Conservation (phyloP, 768 basidiomycete genomes). For the Serendipita indica region DNA sequence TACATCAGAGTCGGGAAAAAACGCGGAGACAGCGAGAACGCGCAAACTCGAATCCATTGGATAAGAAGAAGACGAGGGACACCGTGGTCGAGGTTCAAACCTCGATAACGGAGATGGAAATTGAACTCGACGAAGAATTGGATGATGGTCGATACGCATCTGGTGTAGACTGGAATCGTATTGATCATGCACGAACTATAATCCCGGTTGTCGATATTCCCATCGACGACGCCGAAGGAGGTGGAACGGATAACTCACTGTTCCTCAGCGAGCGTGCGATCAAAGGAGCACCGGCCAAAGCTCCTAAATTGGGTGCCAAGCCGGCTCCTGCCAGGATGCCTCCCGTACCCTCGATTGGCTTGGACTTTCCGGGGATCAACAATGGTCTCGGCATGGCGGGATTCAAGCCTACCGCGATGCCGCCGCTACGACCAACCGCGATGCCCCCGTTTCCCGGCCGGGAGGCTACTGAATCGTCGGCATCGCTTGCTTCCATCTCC, state of each 20-base stretch:
- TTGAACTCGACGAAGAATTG: background rate
- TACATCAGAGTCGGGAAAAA: background rate
- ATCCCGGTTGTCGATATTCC: background rate
- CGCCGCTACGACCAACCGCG: slow-evolving; percentile 14
- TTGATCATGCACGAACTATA: background rate
- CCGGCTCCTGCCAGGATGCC: slow-evolving; percentile 23
- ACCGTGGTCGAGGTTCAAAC: background rate
- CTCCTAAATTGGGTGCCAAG: background rate
- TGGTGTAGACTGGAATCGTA: background rate
- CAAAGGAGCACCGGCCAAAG: slow-evolving; percentile 25
- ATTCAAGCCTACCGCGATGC: slow-evolving; percentile 18
- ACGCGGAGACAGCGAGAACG: background rate
- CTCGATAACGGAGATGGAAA: background rate
- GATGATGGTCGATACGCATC: background rate
- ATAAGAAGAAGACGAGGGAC: too few relatives aligned
- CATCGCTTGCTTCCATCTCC: slow-evolving; percentile 4
- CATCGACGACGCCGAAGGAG: background rate
- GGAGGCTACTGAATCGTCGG: slow-evolving; percentile 12
- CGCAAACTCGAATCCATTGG: background rate
- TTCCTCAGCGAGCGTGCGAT: slow-evolving; percentile 32
- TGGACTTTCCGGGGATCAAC: too few relatives aligned
- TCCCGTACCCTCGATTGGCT: slow-evolving; percentile 50
- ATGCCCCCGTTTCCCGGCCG: slow-evolving; percentile 8
- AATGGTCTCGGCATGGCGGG: too few relatives aligned
- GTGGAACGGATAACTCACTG: slow-evolving; percentile 18